phyloP scores from a whole-genome alignment of 495 filamentous ascomycete species.

The Podospora didyma region DNA sequence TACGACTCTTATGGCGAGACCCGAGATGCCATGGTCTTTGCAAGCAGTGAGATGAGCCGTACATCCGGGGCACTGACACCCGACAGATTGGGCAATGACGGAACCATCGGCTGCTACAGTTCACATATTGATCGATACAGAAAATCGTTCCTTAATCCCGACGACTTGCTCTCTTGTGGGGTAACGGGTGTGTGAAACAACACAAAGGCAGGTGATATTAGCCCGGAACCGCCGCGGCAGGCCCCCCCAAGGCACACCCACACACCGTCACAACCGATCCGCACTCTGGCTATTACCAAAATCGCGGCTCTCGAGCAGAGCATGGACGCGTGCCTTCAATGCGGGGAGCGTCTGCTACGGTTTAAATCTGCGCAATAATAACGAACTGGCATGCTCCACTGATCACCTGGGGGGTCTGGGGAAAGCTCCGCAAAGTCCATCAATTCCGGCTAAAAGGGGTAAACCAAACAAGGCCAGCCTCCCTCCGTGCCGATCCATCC shows the following conservation, averaged over 20 bases:
- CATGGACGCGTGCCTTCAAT: too few relatives aligned
- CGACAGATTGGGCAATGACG: constrained; percentile 15
- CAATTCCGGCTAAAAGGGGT: constrained; percentile 3
- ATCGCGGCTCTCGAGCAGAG: background rate
- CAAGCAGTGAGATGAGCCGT: too few relatives aligned
- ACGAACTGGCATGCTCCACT: too few relatives aligned
- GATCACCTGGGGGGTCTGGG: background rate
- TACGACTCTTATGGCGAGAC: too few relatives aligned
- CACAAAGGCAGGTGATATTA: background rate
- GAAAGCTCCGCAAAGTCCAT: background rate
- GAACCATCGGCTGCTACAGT: background rate
- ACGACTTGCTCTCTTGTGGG: too few relatives aligned
- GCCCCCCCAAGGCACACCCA: too few relatives aligned
- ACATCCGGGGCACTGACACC: constrained; percentile 5
- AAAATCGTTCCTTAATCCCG: too few relatives aligned
- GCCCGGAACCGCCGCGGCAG: background rate
- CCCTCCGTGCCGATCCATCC: background rate
- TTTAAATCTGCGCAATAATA: too few relatives aligned
- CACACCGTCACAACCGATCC: background rate
- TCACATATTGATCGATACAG: background rate
- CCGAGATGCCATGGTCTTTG: too few relatives aligned
- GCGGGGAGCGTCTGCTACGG: too few relatives aligned
- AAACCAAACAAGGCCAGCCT: background rate
- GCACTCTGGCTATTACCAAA: background rate
- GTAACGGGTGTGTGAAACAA: too few relatives aligned